Base-by-base conservation (phyloP, 306 rosid species). In the Prunus fruticosa region DNA sequence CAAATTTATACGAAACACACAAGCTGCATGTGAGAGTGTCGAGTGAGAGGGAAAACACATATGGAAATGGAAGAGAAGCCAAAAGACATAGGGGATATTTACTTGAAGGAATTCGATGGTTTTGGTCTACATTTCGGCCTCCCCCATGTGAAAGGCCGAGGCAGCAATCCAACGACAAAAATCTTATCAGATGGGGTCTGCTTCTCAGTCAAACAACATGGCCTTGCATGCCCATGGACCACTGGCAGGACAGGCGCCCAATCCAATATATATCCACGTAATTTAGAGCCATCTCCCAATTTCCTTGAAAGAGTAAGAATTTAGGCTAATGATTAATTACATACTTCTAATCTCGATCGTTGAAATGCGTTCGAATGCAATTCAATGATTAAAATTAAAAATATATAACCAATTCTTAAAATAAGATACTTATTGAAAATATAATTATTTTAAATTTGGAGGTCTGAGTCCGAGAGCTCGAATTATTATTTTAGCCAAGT, bases 11-110 rank as follows among this genome's bases (percentile, higher is more conserved):
- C 72, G 27, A 71, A n/a, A 77, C n/a, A 76, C 82, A 46, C 6
- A 54, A 61, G 34, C 2, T 80, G 84, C 91, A n/a, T 91, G 93
- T 91, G 93, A 66, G 70, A 3, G 64, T 88, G 91, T 87, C 88
- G 23, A 78, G 34, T 30, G 30, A 73, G 79, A 61, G 81, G 80
- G 90, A 81, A 87, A 80, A 72, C 64, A 81, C 79, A 80, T 78
- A 71, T 51, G 27, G 52, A 70, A 60, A 81, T 75, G 78, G 43
- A 50, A 32, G 67, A 32, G 69, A 67, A 34, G 9, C 43, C 43
- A 38, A 7, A 25, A 76, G 43, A 60, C 75, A 67, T 75, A 78
- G 76, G 11, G 23, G 61, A n/a, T n/a, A 54, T 54, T 38, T 78
- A 47, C 13, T 51, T 51, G 20, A 18, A 5, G 8, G 49, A 78